These are phyloP conservation scores for Haberlea rhodopensis DNA, from an alignment of 257 asterid species.

Conservation along the genomic window DNA sequence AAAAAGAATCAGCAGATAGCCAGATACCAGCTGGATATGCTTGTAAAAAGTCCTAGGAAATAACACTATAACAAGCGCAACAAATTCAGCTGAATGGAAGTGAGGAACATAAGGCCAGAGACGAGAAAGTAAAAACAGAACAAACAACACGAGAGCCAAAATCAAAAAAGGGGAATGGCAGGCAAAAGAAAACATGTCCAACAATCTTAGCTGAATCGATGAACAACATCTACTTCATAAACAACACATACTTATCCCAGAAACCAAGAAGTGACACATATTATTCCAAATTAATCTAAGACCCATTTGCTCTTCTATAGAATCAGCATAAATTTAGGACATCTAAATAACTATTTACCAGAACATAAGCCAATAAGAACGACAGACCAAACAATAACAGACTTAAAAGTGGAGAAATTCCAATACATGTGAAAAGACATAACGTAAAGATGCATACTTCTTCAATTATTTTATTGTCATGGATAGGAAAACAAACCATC, in stretches of 20 bases:
- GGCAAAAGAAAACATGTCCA: slow-evolving; percentile 5
- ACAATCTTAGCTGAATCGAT: neutral
- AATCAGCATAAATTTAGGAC: neutral
- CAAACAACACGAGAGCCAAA: slow-evolving; percentile 2
- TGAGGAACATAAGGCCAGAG: neutral
- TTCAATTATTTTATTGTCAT: neutral
- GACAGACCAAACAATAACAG: slow-evolving; percentile 6
- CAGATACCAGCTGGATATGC: slow-evolving; percentile 14
- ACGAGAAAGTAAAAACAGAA: slow-evolving; percentile 9
- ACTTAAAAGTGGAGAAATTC: neutral
- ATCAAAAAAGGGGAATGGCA: slow-evolving; percentile 2
- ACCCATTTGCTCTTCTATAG: neutral
- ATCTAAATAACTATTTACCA: neutral
- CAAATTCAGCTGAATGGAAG: slow-evolving; percentile 11
- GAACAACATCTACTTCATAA: neutral
- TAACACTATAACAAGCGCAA: neutral
- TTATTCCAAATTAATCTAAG: neutral
- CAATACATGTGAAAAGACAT: neutral
- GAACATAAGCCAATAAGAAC: slow-evolving; percentile 3
- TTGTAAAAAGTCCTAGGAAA: neutral
- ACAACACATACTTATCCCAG: slow-evolving; percentile 8
- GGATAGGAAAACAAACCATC: slow-evolving; percentile 17
- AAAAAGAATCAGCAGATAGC: slow-evolving; percentile 20
- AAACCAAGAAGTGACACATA: neutral
- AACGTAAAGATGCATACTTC: neutral